Evolutionary conservation across 805 yeast species (phyloP).

Genomic region (Hanseniaspora lindneri): DNA sequence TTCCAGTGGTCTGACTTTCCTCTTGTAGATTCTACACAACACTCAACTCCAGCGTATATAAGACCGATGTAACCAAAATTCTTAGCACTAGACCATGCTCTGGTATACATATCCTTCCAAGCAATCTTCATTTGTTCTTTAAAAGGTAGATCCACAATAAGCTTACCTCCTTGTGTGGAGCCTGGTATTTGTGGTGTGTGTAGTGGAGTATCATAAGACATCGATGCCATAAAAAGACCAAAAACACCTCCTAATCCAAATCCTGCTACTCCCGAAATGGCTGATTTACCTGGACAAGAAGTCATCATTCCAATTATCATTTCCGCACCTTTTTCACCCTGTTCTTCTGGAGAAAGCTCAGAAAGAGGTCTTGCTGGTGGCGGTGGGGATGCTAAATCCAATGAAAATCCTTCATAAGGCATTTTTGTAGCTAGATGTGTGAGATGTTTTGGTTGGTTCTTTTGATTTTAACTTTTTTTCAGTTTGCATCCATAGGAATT

Average conservation of each 20-base stretch:
- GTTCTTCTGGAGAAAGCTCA: slow-evolving; percentile 83
- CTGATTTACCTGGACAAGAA: slow-evolving; percentile 91
- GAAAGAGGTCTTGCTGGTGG: slow-evolving; percentile 39
- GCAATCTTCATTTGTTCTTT: slow-evolving; percentile 86
- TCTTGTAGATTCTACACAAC: slow-evolving; percentile 70
- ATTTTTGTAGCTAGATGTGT: slow-evolving; percentile 17
- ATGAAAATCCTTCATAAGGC: slow-evolving; percentile 35
- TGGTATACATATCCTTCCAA: slow-evolving; percentile 79
- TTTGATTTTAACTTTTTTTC: no score
- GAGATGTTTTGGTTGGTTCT: background rate
- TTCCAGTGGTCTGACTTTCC: slow-evolving; percentile 88
- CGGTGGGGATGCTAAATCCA: slow-evolving; percentile 32
- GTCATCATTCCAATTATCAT: slow-evolving; percentile 75
- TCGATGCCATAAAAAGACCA: slow-evolving; percentile 81
- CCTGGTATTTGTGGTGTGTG: slow-evolving; percentile 24
- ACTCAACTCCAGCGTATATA: slow-evolving; percentile 85
- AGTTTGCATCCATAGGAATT: no score
- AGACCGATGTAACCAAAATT: slow-evolving; percentile 89
- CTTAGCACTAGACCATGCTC: slow-evolving; percentile 82
- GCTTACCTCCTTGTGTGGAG: slow-evolving; percentile 26
- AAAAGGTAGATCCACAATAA: slow-evolving; percentile 74
- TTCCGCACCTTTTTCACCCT: slow-evolving; percentile 79
- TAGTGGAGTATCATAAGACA: slow-evolving; percentile 35
- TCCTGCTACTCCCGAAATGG: slow-evolving; percentile 85
- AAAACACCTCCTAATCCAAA: slow-evolving; percentile 91